Percentiles rank a stretch among this genome's conserved stretches.
phyloP scores from a whole-genome alignment of 2,329 filamentous ascomycete species.

The Aspergillus chevalieri region DNA sequence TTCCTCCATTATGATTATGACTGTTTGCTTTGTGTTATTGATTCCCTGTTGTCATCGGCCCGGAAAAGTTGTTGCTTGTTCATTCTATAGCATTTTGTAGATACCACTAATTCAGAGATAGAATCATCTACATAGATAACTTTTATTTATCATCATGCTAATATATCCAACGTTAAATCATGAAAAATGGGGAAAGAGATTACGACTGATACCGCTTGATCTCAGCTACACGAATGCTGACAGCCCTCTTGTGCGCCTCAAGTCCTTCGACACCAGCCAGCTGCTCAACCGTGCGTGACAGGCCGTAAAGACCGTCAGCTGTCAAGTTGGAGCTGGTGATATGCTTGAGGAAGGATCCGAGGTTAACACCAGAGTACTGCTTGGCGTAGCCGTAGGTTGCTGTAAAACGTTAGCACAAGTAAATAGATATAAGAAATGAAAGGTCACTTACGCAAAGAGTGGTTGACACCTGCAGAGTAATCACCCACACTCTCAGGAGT shows the following conservation, averaged over 20 bases:
- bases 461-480: slow-evolving; percentile 96
- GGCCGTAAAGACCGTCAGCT: slow-evolving; percentile 73
- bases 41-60: neutral
- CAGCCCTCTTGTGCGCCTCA: slow-evolving; percentile 79
- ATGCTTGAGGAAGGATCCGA: slow-evolving; percentile 94
- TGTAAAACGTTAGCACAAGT: slow-evolving; percentile 32
- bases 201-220: slow-evolving; percentile 23
- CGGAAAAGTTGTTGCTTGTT: slow-evolving; percentile 12
- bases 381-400: slow-evolving; percentile 97
- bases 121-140: neutral
- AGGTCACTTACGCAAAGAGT: slow-evolving; percentile 76
- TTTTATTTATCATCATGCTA: neutral
- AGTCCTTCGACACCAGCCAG: slow-evolving; percentile 89
- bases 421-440: slow-evolving; percentile 8
- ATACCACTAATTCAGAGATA: slow-evolving; percentile 1
- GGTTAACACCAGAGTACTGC: slow-evolving; percentile 96
- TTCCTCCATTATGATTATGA: slow-evolving; percentile 1
- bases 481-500: slow-evolving; percentile 97
- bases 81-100: neutral
- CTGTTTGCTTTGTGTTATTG: neutral
- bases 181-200: neutral
- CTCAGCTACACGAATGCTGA: slow-evolving; percentile 56
- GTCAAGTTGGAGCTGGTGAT: slow-evolving; percentile 93
- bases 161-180: neutral
- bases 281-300: slow-evolving; percentile 88